A percentile compares a stretch with the other conserved stretches of the same genome.
Evolutionary conservation across 1,139 yeast species (phyloP).

Genomic region (Insectozyma bohioensis): DNA sequence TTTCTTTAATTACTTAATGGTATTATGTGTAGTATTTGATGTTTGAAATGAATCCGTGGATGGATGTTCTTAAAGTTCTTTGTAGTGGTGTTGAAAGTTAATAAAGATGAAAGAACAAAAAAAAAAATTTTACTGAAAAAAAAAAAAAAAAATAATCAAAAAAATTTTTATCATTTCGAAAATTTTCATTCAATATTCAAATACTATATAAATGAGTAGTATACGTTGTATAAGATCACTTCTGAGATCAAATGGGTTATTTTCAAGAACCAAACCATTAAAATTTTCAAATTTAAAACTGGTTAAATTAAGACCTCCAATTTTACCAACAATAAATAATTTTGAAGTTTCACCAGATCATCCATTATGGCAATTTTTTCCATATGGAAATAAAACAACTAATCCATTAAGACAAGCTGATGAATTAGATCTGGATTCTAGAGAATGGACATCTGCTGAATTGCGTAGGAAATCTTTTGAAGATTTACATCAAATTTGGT

Average conservation of each 20-base stretch:
- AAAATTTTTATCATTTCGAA: too few relatives aligned
- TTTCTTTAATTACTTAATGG: not conserved
- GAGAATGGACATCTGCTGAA: constrained; percentile 88
- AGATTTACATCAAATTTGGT: constrained; percentile 91
- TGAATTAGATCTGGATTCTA: constrained; percentile 58
- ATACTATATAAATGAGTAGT: too few relatives aligned
- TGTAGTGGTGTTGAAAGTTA: not conserved
- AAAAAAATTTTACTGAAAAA: constrained; percentile 1
- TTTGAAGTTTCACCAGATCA: constrained; percentile 78
- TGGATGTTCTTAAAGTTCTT: not conserved
- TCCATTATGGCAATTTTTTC: constrained; percentile 94
- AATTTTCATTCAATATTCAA: too few relatives aligned
- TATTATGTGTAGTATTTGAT: not conserved
- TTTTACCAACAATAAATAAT: constrained; percentile 76
- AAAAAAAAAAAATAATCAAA: constrained; percentile 3
- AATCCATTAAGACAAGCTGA: constrained; percentile 54
- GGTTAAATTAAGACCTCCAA: constrained; percentile 71
- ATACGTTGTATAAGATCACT: too few relatives aligned
- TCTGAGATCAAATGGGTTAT: constrained; percentile 15
- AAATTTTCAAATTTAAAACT: constrained; percentile 17
- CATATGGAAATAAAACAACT: constrained; percentile 46
- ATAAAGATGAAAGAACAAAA: not conserved
- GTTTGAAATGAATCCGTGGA: not conserved
- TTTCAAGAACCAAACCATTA: constrained; percentile 8
- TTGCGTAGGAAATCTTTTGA: constrained; percentile 88